Percentiles rank a stretch among this genome's conserved stretches.
These are phyloP conservation scores for Lasiodiplodia citricola DNA, from an alignment of 2,329 filamentous ascomycete genomes.

Conservation along the genomic window DNA sequence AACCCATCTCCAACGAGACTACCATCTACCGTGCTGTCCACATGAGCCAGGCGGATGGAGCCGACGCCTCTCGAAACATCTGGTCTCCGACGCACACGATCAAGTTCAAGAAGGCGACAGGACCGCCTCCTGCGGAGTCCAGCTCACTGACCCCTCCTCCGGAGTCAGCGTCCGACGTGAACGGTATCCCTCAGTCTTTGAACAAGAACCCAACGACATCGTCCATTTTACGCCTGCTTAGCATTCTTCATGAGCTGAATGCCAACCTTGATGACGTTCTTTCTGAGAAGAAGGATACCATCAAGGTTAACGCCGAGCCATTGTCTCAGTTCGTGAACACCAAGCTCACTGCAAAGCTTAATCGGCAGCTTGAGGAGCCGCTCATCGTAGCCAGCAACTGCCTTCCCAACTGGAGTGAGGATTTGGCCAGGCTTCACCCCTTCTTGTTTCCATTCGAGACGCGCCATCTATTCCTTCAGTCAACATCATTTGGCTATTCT, in stretches of 20 bases:
- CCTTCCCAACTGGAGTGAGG: constrained; percentile 93
- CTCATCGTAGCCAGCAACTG: constrained; percentile 97
- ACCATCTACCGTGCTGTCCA: constrained; percentile 96
- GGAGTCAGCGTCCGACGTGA: constrained; percentile 57
- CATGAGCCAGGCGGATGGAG: constrained; percentile 54
- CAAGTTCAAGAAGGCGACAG: constrained; percentile 85
- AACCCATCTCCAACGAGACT: constrained; percentile 85
- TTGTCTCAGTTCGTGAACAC: constrained; percentile 97
- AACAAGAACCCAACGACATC: constrained; percentile 83
- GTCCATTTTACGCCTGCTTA: constrained; percentile 84
- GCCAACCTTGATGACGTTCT: constrained; percentile 91
- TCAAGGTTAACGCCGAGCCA: constrained; percentile 79
- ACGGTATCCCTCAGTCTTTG: constrained; percentile 76
- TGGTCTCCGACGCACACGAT: constrained; percentile 92
- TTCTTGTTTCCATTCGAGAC: constrained; percentile 99
- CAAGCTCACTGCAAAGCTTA: constrained; percentile 96
- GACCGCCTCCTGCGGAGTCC: constrained; percentile 77
- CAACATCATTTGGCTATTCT: constrained; percentile 96
- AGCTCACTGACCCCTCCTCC: constrained; percentile 64
- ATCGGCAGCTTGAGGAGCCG: constrained; percentile 94
- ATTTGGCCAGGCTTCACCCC: constrained; percentile 88
- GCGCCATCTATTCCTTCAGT: constrained; percentile 93
- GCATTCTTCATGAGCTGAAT: constrained; percentile 91
- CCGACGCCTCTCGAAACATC: constrained; percentile 76
- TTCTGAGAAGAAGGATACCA: constrained; percentile 72